phyloP scores from a whole-genome alignment of 1,284 basidiomycete species.

The Cryptococcus depauperatus region DNA sequence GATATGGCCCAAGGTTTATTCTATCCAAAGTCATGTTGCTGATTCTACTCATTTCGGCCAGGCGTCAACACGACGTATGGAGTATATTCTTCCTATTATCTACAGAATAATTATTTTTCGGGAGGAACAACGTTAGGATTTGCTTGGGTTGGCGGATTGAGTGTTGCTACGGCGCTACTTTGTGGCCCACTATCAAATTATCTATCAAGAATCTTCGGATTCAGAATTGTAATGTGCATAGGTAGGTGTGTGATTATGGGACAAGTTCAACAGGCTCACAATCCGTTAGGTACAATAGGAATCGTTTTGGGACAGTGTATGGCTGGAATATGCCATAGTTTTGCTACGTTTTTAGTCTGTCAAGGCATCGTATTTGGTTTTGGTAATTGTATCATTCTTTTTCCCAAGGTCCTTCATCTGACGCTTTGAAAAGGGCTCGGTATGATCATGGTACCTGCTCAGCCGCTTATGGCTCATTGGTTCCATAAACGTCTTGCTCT shows the following conservation, averaged over 20 bases:
- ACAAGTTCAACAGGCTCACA: not conserved
- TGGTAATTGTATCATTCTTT: slow-evolving; percentile 11
- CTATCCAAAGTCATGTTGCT: no score
- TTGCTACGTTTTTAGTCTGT: slow-evolving; percentile 27
- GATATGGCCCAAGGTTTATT: no score
- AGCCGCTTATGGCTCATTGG: slow-evolving; percentile 43
- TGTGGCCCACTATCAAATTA: slow-evolving; percentile 44
- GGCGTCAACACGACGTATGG: slow-evolving; percentile 47
- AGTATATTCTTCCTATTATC: slow-evolving; percentile 46
- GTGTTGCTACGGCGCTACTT: slow-evolving; percentile 36
- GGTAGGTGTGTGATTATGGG: not conserved
- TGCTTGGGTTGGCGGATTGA: slow-evolving; percentile 46
- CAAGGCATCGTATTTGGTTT: slow-evolving; percentile 37
- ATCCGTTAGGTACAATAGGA: slow-evolving; percentile 4
- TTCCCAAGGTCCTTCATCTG: not conserved
- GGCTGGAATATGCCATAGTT: slow-evolving; percentile 26
- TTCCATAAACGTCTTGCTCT: slow-evolving; percentile 37
- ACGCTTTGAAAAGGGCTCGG: slow-evolving; percentile 8
- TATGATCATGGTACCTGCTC: slow-evolving; percentile 32
- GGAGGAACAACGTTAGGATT: slow-evolving; percentile 43
- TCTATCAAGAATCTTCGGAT: slow-evolving; percentile 31
- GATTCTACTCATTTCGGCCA: slow-evolving; percentile 8
- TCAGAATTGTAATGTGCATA: slow-evolving; percentile 19
- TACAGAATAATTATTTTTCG: slow-evolving; percentile 43
- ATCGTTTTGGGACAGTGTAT: slow-evolving; percentile 31